A percentile compares a stretch with the other conserved stretches of the same genome.
These are phyloP conservation scores for Dunaliella sp. DNA, from an alignment of 139 green algal species.

Conservation along the genomic window DNA sequence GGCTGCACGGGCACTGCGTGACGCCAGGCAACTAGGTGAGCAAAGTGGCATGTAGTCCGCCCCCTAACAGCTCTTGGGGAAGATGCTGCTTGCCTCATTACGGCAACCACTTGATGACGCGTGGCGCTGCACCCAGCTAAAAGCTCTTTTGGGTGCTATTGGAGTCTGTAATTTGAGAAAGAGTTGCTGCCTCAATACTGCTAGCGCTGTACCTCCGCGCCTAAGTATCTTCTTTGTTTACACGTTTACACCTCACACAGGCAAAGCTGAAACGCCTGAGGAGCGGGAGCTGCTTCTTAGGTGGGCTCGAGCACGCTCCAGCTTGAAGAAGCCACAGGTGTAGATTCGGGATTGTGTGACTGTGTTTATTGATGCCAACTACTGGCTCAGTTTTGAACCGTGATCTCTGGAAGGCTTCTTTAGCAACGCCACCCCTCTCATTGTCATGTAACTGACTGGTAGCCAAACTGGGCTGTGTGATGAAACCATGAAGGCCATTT, in stretches of 20 bases:
- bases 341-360: neutral
- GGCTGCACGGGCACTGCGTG: neutral
- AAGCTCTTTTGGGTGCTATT: neutral
- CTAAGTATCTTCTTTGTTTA: too few species aligned
- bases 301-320: neutral
- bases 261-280: conserved; percentile 7
- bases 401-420: too few species aligned
- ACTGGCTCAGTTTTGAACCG: too few species aligned
- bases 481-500: too few species aligned
- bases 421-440: too few species aligned
- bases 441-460: too few species aligned
- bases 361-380: neutral
- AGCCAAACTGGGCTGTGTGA: too few species aligned
- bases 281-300: neutral
- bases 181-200: too few species aligned
- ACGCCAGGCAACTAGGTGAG: neutral
- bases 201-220: too few species aligned
- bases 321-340: neutral
- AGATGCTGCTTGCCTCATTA: neutral
- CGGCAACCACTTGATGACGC: neutral
- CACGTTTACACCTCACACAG: too few species aligned
- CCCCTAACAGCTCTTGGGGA: too few species aligned
- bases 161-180: too few species aligned
- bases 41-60: neutral
- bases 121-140: neutral